Conservation (phyloP, 78 protist species). For the Polysphondylium violaceum region DNA sequence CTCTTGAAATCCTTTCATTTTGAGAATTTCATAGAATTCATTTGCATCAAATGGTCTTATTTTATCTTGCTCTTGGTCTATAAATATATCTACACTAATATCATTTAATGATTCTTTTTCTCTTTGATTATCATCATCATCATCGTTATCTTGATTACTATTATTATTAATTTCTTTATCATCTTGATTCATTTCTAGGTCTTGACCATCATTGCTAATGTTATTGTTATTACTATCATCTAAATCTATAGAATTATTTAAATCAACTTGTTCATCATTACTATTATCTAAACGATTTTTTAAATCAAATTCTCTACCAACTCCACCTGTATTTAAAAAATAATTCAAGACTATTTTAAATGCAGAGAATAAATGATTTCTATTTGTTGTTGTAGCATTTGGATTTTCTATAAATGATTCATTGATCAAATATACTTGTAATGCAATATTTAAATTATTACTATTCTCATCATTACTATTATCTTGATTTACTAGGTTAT, state of each 20-base stretch:
- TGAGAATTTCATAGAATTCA: slow-evolving; percentile 10
- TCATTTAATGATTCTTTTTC: not conserved
- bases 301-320: not conserved
- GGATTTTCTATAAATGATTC: slow-evolving; percentile 18
- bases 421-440: slow-evolving; percentile 40
- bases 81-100: not conserved
- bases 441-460: slow-evolving; percentile 10
- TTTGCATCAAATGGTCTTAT: slow-evolving; percentile 21
- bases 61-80: not conserved
- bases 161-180: not conserved
- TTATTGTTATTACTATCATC: not conserved
- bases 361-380: not conserved
- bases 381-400: not conserved
- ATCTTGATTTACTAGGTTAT: not conserved
- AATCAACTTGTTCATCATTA: not conserved
- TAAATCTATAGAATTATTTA: not conserved
- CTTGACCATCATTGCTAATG: not conserved
- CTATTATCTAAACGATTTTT: not conserved
- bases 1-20: not conserved
- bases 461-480: not conserved
- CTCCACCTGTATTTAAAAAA: slow-evolving; percentile 8
- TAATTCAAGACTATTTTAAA: slow-evolving; percentile 49
- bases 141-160: not conserved
- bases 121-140: not conserved
- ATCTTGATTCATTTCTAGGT: not conserved